A percentile compares a stretch with the other conserved stretches of the same genome.
phyloP scores from a whole-genome alignment of 495 filamentous ascomycete genomes.

The Trichoderma virens region DNA sequence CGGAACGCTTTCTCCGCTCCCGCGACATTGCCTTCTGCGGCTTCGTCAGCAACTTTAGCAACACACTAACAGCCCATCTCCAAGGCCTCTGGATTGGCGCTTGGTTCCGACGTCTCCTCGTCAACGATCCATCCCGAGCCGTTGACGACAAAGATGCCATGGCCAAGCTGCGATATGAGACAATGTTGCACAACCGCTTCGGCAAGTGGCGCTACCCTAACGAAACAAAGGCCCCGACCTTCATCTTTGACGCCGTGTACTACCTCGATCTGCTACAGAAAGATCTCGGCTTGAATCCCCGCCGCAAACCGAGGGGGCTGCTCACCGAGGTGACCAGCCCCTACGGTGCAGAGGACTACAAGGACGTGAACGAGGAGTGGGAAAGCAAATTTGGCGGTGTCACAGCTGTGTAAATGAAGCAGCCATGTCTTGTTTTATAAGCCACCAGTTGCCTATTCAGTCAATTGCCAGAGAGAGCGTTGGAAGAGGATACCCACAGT shows the following conservation, averaged over 20 bases:
- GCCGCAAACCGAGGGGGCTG: constrained; percentile 34
- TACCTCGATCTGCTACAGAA: constrained; percentile 65
- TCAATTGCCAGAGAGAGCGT: not conserved
- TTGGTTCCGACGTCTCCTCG: constrained; percentile 31
- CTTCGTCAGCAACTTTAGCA: constrained; percentile 23
- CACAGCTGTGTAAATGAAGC: not conserved
- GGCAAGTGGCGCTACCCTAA: constrained; percentile 61
- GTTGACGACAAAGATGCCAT: constrained; percentile 20
- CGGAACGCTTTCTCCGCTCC: constrained; percentile 36
- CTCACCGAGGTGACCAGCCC: constrained; percentile 45
- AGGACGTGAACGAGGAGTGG: constrained; percentile 39
- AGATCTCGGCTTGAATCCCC: constrained; percentile 51
- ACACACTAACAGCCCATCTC: constrained; percentile 44
- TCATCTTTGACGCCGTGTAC: constrained; percentile 70
- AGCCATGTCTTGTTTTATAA: not conserved
- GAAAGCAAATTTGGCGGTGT: constrained; percentile 6
- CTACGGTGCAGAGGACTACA: constrained; percentile 55
- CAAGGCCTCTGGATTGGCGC: constrained; percentile 69
- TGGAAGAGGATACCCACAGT: no score
- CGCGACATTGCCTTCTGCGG: constrained; percentile 44
- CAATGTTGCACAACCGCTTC: constrained; percentile 57
- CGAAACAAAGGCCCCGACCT: constrained; percentile 61
- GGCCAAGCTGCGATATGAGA: constrained; percentile 40
- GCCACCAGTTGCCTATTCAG: not conserved
- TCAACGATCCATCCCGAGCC: not conserved